Conservation (phyloP, 768 basidiomycete genomes). For the Pholiota microspora region DNA sequence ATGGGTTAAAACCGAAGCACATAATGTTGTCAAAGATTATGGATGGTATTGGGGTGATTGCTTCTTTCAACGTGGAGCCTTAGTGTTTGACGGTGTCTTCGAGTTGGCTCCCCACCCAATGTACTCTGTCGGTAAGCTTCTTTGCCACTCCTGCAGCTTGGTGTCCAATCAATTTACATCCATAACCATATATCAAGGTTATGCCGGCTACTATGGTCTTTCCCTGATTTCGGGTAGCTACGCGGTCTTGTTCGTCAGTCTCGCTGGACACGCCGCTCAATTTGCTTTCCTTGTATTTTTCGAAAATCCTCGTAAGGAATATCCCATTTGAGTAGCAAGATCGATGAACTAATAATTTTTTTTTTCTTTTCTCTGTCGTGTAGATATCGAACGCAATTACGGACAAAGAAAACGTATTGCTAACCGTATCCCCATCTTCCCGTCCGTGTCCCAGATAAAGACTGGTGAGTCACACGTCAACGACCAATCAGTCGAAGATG, state of each 20-base stretch:
- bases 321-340: not conserved
- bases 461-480: not conserved
- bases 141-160: not conserved
- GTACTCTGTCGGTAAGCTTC: constrained; percentile 75
- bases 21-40: constrained; percentile 96
- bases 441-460: constrained; percentile 12
- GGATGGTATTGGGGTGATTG: constrained; percentile 98
- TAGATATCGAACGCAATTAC: constrained; percentile 93
- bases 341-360: not conserved
- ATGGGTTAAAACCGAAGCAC: constrained; percentile 98
- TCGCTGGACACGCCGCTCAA: constrained; percentile 94
- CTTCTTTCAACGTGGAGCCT: constrained; percentile 88
- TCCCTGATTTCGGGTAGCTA: constrained; percentile 90
- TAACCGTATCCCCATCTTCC: constrained; percentile 65
- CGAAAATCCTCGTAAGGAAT: constrained; percentile 88
- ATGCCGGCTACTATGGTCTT: constrained; percentile 96
- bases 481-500: not conserved
- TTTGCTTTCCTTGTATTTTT: constrained; percentile 95
- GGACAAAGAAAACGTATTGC: constrained; percentile 91
- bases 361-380: constrained; percentile 1
- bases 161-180: not conserved
- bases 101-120: constrained; percentile 93
- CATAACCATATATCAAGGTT: constrained; percentile 45
- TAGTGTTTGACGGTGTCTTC: constrained; percentile 98
- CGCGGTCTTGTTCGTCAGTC: constrained; percentile 86